Percentiles rank a stretch among this genome's conserved stretches.
phyloP scores from a whole-genome alignment of 345 rosid genomes.

The Excoecaria cochinchinensis region DNA sequence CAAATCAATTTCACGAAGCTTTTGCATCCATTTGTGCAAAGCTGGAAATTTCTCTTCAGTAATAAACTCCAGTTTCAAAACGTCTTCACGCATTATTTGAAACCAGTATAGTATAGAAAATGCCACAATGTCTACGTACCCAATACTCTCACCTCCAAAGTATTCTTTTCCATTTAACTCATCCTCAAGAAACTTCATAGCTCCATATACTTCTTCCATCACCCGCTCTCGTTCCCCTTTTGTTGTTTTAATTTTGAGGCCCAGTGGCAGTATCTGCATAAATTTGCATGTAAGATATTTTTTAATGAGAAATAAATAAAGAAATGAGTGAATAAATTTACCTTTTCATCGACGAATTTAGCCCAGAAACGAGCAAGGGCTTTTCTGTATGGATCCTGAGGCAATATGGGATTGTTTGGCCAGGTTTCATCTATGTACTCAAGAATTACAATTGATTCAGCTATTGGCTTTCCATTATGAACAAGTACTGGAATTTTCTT shows the following conservation, averaged over 20 bases:
- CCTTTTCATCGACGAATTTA: neutral
- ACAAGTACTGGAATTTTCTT: neutral
- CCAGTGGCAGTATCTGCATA: neutral
- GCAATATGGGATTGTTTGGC: neutral
- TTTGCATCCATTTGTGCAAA: neutral
- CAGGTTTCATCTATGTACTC: slow-evolving; percentile 6
- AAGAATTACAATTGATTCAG: slow-evolving; percentile 6
- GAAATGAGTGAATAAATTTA: neutral
- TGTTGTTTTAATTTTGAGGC: neutral
- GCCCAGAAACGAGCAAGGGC: slow-evolving; percentile 1
- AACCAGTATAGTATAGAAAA: neutral
- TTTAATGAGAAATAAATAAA: neutral
- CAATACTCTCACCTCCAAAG: neutral
- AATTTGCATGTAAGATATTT: neutral
- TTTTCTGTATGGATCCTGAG: neutral
- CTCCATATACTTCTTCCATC: neutral
- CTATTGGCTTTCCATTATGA: neutral
- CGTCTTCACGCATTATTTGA: neutral
- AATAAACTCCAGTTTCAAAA: neutral
- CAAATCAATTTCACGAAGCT: neutral
- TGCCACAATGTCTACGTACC: neutral
- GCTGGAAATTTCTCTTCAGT: neutral
- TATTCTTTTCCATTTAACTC: neutral
- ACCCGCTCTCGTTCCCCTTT: neutral
- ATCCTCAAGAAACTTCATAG: neutral